A percentile compares a stretch with the other conserved stretches of the same genome.
phyloP scores from a whole-genome alignment of 2,329 filamentous ascomycete genomes.

The Ophiocordyceps camponoti-floridani region DNA sequence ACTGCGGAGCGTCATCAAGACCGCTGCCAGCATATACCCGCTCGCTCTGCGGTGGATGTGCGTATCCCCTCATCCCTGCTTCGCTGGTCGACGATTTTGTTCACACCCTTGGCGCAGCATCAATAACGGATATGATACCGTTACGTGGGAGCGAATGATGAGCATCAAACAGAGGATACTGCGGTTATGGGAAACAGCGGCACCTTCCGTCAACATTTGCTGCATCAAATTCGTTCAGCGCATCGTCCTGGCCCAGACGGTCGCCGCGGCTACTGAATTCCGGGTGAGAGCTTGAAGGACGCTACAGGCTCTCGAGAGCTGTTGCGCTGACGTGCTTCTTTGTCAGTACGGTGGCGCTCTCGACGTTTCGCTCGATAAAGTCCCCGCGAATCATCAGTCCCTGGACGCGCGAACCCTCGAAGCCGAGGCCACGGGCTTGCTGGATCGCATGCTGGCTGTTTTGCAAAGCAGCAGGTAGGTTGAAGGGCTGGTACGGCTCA shows the following conservation, averaged over 20 bases:
- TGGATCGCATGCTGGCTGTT: constrained; percentile 72
- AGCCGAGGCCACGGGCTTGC: constrained; percentile 76
- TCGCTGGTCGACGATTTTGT: background rate
- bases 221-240: constrained; percentile 96
- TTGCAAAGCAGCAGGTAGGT: constrained; percentile 73
- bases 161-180: constrained; percentile 81
- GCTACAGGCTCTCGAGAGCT: no score
- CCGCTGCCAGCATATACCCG: constrained; percentile 82
- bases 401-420: constrained; percentile 69
- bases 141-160: constrained; percentile 75
- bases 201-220: constrained; percentile 66
- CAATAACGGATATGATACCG: constrained; percentile 63
- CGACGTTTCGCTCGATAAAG: constrained; percentile 74
- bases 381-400: constrained; percentile 66
- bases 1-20: constrained; percentile 72
- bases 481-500: background rate
- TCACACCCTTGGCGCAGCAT: constrained; percentile 38
- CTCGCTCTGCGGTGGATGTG: constrained; percentile 89
- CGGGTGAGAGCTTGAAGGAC: constrained; percentile 41
- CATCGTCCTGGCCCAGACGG: constrained; percentile 80
- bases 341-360: constrained; percentile 26
- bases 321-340: constrained; percentile 7
- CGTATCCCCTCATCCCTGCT: constrained; percentile 23
- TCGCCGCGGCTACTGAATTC: constrained; percentile 63
- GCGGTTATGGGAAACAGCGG: constrained; percentile 67